These are phyloP conservation scores for Venturia effusa DNA, from an alignment of 2,329 filamentous ascomycete genomes.

Conservation along the genomic window DNA sequence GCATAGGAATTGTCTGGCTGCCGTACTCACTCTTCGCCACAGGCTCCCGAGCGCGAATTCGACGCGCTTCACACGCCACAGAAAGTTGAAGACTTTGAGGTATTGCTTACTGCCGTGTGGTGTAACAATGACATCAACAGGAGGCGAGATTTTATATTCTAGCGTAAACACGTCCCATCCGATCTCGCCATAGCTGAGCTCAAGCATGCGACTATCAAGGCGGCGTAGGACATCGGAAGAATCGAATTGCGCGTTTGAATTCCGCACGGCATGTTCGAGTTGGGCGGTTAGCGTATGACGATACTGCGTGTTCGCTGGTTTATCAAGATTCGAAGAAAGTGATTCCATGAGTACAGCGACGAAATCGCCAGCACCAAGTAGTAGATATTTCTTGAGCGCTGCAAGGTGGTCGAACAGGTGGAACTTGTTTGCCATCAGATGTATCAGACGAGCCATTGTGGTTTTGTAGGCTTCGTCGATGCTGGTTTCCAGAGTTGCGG, in stretches of 20 bases:
- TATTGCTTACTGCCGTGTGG: constrained; percentile 94
- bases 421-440: constrained; percentile 92
- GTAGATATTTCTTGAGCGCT: constrained; percentile 86
- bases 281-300: constrained; percentile 96
- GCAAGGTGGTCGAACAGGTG: constrained; percentile 85
- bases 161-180: constrained; percentile 99
- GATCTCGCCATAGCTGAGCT: constrained; percentile 91
- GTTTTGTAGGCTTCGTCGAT: constrained; percentile 97
- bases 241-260: constrained; percentile 95
- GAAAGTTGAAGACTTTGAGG: constrained; percentile 97
- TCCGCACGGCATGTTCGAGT: constrained; percentile 90
- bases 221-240: constrained; percentile 81
- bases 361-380: constrained; percentile 93
- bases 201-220: constrained; percentile 94
- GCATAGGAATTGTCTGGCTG: constrained; percentile 78
- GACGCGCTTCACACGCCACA: constrained; percentile 96
- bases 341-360: constrained; percentile 97
- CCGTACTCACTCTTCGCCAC: constrained; percentile 94
- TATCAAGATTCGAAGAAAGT: constrained; percentile 80
- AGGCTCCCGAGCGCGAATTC: constrained; percentile 86
- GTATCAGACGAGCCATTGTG: constrained; percentile 88
- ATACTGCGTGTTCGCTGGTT: constrained; percentile 93
- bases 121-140: constrained; percentile 92
- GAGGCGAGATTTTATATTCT: constrained; percentile 95
- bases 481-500: constrained; percentile 77